Conservation (phyloP, 352 stramenopile species). For the Pythium grandisporangium region DNA sequence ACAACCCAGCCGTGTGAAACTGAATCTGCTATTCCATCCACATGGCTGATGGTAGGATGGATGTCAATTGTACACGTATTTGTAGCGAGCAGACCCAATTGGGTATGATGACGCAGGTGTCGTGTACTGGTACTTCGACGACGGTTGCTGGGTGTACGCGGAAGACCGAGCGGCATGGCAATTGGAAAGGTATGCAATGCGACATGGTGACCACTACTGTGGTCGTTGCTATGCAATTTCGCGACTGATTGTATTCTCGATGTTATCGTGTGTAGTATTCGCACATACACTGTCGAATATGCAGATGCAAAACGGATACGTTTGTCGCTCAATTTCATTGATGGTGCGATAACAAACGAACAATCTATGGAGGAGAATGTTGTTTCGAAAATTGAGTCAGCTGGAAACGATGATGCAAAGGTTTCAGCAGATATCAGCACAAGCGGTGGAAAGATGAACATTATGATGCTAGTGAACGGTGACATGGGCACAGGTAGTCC, state of each 20-base stretch:
- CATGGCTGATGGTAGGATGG: no score
- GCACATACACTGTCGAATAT: conserved; percentile 58
- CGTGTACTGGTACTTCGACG: conserved; percentile 83
- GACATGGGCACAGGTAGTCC: no score
- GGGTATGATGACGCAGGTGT: conserved; percentile 65
- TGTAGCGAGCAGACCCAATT: conserved; percentile 50
- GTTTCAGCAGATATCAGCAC: conserved; percentile 2
- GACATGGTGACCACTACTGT: no score
- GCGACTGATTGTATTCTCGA: no score
- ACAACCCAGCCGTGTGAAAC: no score
- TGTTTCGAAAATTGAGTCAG: conserved; percentile 14
- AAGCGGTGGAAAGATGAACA: conserved; percentile 33
- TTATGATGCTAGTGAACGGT: conserved; percentile 26
- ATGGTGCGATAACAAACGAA: not conserved
- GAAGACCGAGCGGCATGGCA: conserved; percentile 68
- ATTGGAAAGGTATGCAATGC: conserved; percentile 11
- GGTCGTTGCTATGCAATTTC: no score
- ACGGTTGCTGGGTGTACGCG: conserved; percentile 80
- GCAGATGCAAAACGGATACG: conserved; percentile 66
- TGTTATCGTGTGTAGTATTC: no score
- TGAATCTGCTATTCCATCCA: no score
- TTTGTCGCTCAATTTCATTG: conserved; percentile 64
- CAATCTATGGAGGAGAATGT: no score
- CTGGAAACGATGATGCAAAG: conserved; percentile 12
- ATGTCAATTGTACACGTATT: no score